Evolutionary conservation across 1,139 yeast species (phyloP).

Genomic region (Pichiaceae sp.): DNA sequence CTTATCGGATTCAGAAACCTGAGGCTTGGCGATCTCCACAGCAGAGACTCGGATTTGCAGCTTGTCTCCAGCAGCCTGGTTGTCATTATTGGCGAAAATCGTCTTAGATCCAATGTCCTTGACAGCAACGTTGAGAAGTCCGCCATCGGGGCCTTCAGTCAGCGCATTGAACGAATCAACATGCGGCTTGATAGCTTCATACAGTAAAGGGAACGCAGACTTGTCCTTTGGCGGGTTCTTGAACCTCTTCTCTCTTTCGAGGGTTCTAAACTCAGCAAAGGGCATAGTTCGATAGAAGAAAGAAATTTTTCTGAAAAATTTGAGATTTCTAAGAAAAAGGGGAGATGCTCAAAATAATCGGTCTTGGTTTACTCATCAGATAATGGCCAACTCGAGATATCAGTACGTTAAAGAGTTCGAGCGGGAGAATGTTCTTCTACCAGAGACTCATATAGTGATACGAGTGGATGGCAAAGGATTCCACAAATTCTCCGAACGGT

Average conservation of each 20-base stretch:
- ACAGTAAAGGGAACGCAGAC: slow-evolving; percentile 71
- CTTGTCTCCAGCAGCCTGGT: slow-evolving; percentile 72
- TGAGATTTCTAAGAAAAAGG: background rate
- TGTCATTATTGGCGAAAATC: slow-evolving; percentile 71
- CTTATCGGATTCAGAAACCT: slow-evolving; percentile 67
- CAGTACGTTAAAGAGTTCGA: slow-evolving; percentile 87
- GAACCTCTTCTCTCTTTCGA: slow-evolving; percentile 82
- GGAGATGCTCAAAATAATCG: background rate
- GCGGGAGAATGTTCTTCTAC: slow-evolving; percentile 61
- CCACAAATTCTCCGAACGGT: slow-evolving; percentile 70
- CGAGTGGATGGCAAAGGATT: slow-evolving; percentile 93
- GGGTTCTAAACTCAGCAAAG: slow-evolving; percentile 61
- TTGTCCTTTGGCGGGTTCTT: slow-evolving; percentile 84
- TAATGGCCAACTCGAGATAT: slow-evolving; percentile 70
- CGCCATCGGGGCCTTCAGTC: slow-evolving; percentile 81
- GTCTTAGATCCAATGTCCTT: slow-evolving; percentile 83
- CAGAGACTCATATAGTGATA: slow-evolving; percentile 73
- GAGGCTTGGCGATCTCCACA: slow-evolving; percentile 81
- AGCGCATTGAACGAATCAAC: slow-evolving; percentile 93
- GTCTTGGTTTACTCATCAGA: background rate
- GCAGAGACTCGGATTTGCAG: slow-evolving; percentile 71
- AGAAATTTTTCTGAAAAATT: background rate
- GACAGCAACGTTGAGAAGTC: slow-evolving; percentile 76
- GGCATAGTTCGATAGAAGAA: slow-evolving; percentile 12
- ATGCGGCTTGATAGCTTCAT: slow-evolving; percentile 90